phyloP scores from a whole-genome alignment of 768 basidiomycete species.

The Russula olivacea region DNA sequence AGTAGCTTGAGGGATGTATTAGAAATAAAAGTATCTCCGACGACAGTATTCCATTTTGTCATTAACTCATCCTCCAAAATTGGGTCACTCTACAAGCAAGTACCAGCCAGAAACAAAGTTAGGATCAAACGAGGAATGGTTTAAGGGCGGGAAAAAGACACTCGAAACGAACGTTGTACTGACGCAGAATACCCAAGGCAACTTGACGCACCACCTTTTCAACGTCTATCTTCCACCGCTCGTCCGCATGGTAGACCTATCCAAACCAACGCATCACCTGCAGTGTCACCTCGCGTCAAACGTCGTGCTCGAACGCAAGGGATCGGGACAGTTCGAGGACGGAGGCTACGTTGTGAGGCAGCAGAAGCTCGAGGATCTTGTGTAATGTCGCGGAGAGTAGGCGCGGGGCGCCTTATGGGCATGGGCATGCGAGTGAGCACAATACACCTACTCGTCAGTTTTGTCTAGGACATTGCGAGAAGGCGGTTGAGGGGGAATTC shows the following conservation, averaged over 20 bases:
- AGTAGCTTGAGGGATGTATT: conserved; percentile 59
- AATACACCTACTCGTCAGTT: background rate
- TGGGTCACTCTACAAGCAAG: conserved; percentile 46
- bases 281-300: conserved; percentile 50
- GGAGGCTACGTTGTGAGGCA: too few relatives aligned
- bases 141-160: background rate
- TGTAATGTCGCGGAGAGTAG: conserved; percentile 61
- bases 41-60: conserved; percentile 59
- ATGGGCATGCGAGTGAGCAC: background rate
- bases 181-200: conserved; percentile 67
- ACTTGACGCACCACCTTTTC: conserved; percentile 62
- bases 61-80: conserved; percentile 54
- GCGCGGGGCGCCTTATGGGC: conserved; percentile 54
- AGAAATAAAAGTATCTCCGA: conserved; percentile 73
- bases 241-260: conserved; percentile 33
- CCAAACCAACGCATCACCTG: conserved; percentile 88
- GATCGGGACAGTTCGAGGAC: too few relatives aligned
- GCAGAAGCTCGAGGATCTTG: too few relatives aligned
- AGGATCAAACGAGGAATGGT: background rate
- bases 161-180: conserved; percentile 43
- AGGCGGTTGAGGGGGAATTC: conserved; percentile 19
- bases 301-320: conserved; percentile 73
- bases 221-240: conserved; percentile 63
- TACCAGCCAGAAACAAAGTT: background rate
- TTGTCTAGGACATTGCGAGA: background rate